These are phyloP conservation scores for Triangularia setosa DNA, from an alignment of 2,329 filamentous ascomycete species.

Conservation along the genomic window DNA sequence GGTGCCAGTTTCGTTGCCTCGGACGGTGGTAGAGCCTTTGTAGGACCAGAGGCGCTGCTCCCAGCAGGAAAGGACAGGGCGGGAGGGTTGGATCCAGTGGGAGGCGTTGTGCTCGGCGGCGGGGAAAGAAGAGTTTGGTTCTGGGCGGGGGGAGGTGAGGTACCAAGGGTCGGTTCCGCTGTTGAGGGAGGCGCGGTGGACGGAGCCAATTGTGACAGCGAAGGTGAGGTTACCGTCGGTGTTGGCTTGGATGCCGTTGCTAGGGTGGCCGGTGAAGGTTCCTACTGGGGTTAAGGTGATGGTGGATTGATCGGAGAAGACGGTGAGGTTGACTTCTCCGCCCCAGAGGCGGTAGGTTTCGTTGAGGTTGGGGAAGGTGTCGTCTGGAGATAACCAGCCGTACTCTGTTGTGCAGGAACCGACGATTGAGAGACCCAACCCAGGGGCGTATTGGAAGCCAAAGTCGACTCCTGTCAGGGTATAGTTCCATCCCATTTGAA, in stretches of 20 bases:
- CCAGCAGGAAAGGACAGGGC: constrained; percentile 15
- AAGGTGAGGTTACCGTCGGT: constrained; percentile 7
- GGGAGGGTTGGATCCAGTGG: background rate
- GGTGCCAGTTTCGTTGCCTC: background rate
- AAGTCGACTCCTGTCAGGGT: constrained; percentile 8
- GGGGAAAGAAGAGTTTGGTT: too few species aligned
- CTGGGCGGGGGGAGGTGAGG: background rate
- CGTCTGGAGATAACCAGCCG: background rate
- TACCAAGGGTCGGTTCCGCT: constrained; percentile 11
- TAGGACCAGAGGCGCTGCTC: constrained; percentile 3
- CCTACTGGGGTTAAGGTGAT: background rate
- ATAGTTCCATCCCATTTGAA: background rate
- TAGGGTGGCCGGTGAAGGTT: background rate
- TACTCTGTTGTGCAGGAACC: constrained; percentile 12
- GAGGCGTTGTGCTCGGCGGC: background rate
- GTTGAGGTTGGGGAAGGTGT: background rate
- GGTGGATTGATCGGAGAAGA: background rate
- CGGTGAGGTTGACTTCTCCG: background rate
- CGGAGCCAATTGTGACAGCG: background rate
- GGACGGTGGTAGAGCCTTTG: too few species aligned
- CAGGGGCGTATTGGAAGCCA: background rate
- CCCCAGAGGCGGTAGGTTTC: background rate
- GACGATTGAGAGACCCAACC: background rate
- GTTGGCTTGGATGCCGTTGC: background rate
- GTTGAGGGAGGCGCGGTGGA: background rate